phyloP scores from a whole-genome alignment of 768 basidiomycete species.

The Auricularia sp. region DNA sequence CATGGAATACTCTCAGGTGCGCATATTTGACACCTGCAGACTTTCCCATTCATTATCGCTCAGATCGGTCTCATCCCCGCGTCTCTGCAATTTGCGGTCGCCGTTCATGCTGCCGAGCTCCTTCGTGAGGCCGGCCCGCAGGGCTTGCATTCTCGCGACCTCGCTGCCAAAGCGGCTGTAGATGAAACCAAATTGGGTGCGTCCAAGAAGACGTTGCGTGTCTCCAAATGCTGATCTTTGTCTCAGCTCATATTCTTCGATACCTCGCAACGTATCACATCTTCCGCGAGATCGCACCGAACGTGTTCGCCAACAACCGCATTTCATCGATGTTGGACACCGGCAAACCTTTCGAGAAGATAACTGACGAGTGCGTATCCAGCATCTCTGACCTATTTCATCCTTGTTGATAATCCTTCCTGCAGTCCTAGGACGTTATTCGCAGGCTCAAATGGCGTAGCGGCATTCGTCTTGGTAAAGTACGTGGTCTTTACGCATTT shows the following conservation, averaged over 20 bases:
- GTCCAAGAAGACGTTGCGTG: not conserved
- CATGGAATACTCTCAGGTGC: conserved; percentile 33
- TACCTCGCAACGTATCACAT: conserved; percentile 20
- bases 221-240: not conserved
- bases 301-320: conserved; percentile 21
- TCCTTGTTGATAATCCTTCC: no score
- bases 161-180: not conserved
- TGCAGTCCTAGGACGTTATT: no score
- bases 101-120: conserved; percentile 59
- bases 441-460: conserved; percentile 45
- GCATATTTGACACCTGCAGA: no score
- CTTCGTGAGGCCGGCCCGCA: conserved; percentile 50
- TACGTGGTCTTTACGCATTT: conserved; percentile 14
- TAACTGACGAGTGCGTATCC: not conserved
- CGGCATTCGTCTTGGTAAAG: conserved; percentile 69
- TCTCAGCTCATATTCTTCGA: conserved; percentile 19
- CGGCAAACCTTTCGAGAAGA: conserved; percentile 7
- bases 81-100: conserved; percentile 63
- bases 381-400: no score
- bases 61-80: conserved; percentile 42
- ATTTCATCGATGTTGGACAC: conserved; percentile 14
- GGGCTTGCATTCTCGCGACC: not conserved
- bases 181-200: not conserved
- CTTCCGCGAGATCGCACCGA: conserved; percentile 21
- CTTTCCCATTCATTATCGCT: no score